These are phyloP conservation scores for Boletellus sp. DNA, from an alignment of 1,284 basidiomycete genomes.

Conservation along the genomic window DNA sequence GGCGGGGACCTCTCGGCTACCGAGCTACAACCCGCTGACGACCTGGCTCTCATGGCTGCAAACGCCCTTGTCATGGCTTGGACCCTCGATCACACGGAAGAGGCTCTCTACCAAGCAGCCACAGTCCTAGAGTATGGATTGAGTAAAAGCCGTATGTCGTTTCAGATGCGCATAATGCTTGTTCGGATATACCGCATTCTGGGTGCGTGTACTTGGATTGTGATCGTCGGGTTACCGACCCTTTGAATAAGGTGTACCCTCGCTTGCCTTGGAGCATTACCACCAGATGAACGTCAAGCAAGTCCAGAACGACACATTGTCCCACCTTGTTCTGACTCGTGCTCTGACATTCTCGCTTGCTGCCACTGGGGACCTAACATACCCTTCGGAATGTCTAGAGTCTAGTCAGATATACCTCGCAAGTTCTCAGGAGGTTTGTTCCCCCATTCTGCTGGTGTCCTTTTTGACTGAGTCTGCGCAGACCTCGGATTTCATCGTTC, in stretches of 20 bases:
- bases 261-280: constrained; percentile 73
- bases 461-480: constrained; percentile 29
- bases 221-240: constrained; percentile 2
- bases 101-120: constrained; percentile 60
- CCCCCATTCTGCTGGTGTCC: constrained; percentile 1
- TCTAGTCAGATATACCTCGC: constrained; percentile 74
- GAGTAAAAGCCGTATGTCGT: constrained; percentile 72
- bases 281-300: constrained; percentile 73
- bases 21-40: constrained; percentile 86
- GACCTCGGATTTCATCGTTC: constrained; percentile 76
- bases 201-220: constrained; percentile 40
- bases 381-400: constrained; percentile 70
- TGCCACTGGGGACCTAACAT: constrained; percentile 66
- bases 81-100: constrained; percentile 50
- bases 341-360: constrained; percentile 78
- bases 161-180: constrained; percentile 70
- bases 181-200: constrained; percentile 77
- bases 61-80: constrained; percentile 68
- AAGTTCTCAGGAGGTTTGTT: constrained; percentile 68
- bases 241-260: constrained; percentile 53
- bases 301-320: constrained; percentile 81
- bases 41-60: constrained; percentile 72
- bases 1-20: constrained; percentile 66
- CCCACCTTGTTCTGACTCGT: constrained; percentile 74
- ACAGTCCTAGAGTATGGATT: constrained; percentile 70